A percentile compares a stretch with the other conserved stretches of the same genome.
Evolutionary conservation across 805 yeast genomes (phyloP).

Genomic region (Wickerhamiella cacticola): DNA sequence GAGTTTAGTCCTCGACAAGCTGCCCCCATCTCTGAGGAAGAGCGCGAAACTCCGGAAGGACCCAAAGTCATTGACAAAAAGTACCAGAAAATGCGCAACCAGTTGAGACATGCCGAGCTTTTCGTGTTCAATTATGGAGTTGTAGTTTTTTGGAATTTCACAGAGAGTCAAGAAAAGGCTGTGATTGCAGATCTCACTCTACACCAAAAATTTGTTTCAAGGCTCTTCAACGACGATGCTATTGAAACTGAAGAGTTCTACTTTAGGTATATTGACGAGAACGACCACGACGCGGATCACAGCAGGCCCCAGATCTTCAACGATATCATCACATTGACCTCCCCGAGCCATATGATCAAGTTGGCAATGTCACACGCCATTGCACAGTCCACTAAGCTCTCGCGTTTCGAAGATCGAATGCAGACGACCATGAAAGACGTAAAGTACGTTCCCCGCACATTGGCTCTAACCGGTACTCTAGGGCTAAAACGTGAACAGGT

Average conservation of each 20-base stretch:
- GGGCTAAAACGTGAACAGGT: constrained; percentile 79
- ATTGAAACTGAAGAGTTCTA: constrained; percentile 86
- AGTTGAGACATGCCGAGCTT: constrained; percentile 55
- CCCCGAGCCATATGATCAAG: constrained; percentile 87
- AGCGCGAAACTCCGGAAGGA: no score
- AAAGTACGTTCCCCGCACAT: constrained; percentile 74
- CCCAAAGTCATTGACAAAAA: constrained; percentile 30
- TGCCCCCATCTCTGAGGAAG: neutral
- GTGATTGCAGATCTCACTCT: constrained; percentile 83
- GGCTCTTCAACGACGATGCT: constrained; percentile 70
- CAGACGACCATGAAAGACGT: constrained; percentile 71
- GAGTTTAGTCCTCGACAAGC: constrained; percentile 44
- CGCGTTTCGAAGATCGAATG: constrained; percentile 85
- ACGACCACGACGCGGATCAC: constrained; percentile 15
- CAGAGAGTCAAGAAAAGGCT: constrained; percentile 85
- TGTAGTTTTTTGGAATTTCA: constrained; percentile 95
- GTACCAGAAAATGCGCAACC: constrained; percentile 22
- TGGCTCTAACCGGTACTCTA: constrained; percentile 80
- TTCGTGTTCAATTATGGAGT: constrained; percentile 87
- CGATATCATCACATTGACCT: constrained; percentile 81
- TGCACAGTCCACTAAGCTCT: constrained; percentile 87
- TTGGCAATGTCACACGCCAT: constrained; percentile 91
- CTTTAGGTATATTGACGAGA: constrained; percentile 47
- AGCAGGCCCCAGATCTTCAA: constrained; percentile 49
- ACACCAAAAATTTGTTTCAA: constrained; percentile 39